Evolutionary conservation across 2,329 filamentous ascomycete genomes (phyloP), one percentile per base, ranked within the genome.

Genomic region (Diaporthe ilicicola): DNA sequence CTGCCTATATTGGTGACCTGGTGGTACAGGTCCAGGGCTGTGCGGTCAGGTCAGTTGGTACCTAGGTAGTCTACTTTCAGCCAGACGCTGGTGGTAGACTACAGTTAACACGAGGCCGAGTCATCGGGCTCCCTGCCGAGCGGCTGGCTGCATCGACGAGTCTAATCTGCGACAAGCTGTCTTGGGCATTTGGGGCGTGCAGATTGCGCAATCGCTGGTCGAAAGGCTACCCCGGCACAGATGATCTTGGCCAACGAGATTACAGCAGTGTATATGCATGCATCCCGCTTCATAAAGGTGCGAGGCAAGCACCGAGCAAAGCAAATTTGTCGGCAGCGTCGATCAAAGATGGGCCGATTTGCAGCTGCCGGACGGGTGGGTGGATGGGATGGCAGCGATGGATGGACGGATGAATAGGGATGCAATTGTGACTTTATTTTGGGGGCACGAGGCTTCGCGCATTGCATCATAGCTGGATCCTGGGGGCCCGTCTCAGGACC

Each of bases 391-490:
- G 9, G 32, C 32, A 34, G 32, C 32, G 32, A 34, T 34, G 32
- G 32, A 34, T 7, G 24, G 54, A 39, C 24, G 54, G 54, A 56
- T 56, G 54, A n/a, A 37, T 46, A 42, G 8, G 59, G 59, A 64
- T 64, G 59, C 59, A 37, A 37, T 64, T 50, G 59, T 64, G 59
- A 50, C 44, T 50, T 64, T 64, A 64, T 50, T 64, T 64, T 61
- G 12, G 59, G 59, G 59, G 44, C 59, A 64, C 59, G 59, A 64
- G 59, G 59, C 44, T 50, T 50, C 29, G 59, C 32, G 59, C 9
- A 64, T 64, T 64, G 59, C 59, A 50, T 64, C 59, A 64, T 64
- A 64, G 27, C 59, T 50, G 59, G 59, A 64, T 64, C 59, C 59
- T 64, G 2, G 44, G 27, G 59, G 59, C 59, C 59, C 29, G 4